These are phyloP conservation scores for Plasmodium cynomolgi DNA, from an alignment of 169 alveolate genomes.

Conservation along the genomic window DNA sequence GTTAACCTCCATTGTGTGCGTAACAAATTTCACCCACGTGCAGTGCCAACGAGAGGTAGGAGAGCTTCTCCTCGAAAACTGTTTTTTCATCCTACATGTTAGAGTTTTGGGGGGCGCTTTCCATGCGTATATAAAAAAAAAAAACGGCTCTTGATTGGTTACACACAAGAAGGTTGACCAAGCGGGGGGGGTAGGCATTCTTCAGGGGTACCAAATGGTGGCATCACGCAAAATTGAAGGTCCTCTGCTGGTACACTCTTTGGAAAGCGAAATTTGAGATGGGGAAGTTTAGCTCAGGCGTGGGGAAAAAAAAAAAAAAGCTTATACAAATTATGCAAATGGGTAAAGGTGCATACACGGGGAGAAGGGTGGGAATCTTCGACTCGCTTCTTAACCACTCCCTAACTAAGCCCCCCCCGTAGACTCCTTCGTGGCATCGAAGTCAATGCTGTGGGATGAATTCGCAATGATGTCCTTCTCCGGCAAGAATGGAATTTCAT, in stretches of 20 bases:
- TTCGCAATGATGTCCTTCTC: conserved; percentile 75
- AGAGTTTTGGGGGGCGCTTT: not conserved
- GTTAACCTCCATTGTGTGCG: not conserved
- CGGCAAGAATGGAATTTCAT: conserved; percentile 88
- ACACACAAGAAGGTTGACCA: not conserved
- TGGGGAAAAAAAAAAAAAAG: not conserved
- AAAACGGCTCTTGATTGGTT: not conserved
- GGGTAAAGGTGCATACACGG: not conserved
- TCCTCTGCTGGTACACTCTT: not conserved
- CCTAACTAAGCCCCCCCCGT: not conserved
- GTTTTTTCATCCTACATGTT: not conserved
- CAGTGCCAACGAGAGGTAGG: not conserved
- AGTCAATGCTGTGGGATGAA: conserved; percentile 16
- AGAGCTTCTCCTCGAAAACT: not conserved
- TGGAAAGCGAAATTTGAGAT: not conserved
- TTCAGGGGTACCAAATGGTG: not conserved
- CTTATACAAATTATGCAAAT: not conserved
- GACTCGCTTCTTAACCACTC: not conserved
- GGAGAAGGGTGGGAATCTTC: not conserved
- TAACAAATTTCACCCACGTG: not conserved
- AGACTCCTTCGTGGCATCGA: not conserved
- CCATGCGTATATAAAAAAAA: not conserved
- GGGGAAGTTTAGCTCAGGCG: not conserved
- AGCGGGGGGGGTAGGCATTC: too few relatives aligned
- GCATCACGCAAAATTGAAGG: not conserved